Base-by-base conservation (phyloP, 2,329 filamentous ascomycete genomes). In the Hysterium pulicare region DNA sequence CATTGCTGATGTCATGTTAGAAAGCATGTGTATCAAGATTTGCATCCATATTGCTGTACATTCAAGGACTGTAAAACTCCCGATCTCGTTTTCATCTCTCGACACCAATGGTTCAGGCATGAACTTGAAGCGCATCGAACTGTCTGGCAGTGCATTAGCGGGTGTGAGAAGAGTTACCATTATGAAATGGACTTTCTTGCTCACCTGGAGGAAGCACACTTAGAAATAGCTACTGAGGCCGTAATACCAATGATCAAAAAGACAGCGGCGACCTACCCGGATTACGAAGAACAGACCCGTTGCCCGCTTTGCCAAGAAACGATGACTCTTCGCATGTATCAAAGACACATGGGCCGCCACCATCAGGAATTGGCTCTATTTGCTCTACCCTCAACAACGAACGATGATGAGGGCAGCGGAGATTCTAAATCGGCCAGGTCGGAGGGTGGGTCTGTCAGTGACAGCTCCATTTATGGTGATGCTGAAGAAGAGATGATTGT, bases 351-450 rank as follows among this genome's bases (percentile, higher is more conserved):
- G 4, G 53, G 48, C 7, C 44, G 41, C 22, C 54, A 60, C 37
- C 50, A 57, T 19, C 48, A 60, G 24, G 51, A 60, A 30, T 40
- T 59, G 3, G 50, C 57, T 1, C 45, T 60, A 3, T 59, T 58
- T 40, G 52, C 53, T 10, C 39, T 58, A 24, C 55, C 55, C 9
- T 24, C 39, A 9, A 50, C 3, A 16, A 31, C 13, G 16, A 16
- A 31, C 16, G 4, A 31, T 5, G 28, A 31, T 31, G 28, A 31
- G 16, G 8, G 16, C 28, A 31, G 26, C 26, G 9, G 8, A 9
- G 26, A 30, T 30, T n/a, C 13, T 8, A 31, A 31, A 4, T 11
- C 13, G 8, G 28, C 13, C 4, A 16, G 16, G 3, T 16, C 13
- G 13, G 28, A 31, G 8, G 8, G 13, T 31, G 8, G n/a, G 8